Percentiles rank a stretch among this genome's conserved stretches.
phyloP scores from a whole-genome alignment of 208 protist genomes.

The Trypanosoma platydactyli region DNA sequence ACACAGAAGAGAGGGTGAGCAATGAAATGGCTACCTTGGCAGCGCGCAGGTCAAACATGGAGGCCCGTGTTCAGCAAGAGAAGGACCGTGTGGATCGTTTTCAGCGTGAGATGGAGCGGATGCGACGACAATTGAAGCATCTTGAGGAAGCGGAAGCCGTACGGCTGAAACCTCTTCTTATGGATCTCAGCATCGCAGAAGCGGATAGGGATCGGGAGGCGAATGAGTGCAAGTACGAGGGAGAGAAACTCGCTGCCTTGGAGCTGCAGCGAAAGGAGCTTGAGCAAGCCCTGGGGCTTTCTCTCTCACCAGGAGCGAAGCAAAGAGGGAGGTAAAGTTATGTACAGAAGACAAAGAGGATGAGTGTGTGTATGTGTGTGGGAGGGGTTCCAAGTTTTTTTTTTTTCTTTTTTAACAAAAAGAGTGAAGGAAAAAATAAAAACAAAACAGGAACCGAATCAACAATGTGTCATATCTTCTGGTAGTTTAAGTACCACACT shows the following conservation, averaged over 20 bases:
- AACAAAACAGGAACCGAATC: neutral
- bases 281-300: constrained; percentile 43
- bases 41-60: constrained; percentile 66
- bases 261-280: constrained; percentile 70
- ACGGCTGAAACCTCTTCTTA: constrained; percentile 51
- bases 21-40: constrained; percentile 52
- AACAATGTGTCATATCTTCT: too few species aligned
- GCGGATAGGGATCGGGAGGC: constrained; percentile 60
- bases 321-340: neutral
- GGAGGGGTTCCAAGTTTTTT: too few species aligned
- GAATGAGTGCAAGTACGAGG: constrained; percentile 74
- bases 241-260: constrained; percentile 65
- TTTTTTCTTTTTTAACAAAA: constrained; percentile 4
- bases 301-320: neutral
- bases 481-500: too few species aligned
- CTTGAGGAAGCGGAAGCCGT: constrained; percentile 72
- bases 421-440: neutral
- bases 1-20: constrained; percentile 66
- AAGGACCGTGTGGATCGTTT: constrained; percentile 67
- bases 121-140: constrained; percentile 77
- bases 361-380: constrained; percentile 3
- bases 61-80: constrained; percentile 78
- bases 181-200: constrained; percentile 50
- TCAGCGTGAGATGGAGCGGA: constrained; percentile 75
- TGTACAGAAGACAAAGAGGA: constrained; percentile 9